phyloP scores from a whole-genome alignment of 169 alveolate species.

The Hepatocystis sp. region DNA sequence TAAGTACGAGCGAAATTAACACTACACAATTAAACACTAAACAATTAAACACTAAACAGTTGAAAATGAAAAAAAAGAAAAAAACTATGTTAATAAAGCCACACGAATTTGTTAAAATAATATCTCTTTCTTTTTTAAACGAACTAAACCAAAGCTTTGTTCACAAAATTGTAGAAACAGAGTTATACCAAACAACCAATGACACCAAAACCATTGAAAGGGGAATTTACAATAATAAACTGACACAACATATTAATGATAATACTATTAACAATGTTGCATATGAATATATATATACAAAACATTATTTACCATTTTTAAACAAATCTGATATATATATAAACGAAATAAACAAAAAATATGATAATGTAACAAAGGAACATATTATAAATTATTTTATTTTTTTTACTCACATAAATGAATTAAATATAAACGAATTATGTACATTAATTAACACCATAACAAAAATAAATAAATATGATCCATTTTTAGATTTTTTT shows the following conservation, averaged over 20 bases:
- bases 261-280: no score
- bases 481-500: constrained; percentile 44
- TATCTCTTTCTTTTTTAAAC: constrained; percentile 42
- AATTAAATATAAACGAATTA: constrained; percentile 39
- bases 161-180: constrained; percentile 31
- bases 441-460: constrained; percentile 21
- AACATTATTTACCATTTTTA: constrained; percentile 23
- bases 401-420: constrained; percentile 33
- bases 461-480: constrained; percentile 31
- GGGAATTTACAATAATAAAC: no score
- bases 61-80: constrained; percentile 16
- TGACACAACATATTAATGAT: no score
- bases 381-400: constrained; percentile 54
- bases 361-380: constrained; percentile 40
- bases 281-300: constrained; percentile 35
- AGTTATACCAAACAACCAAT: background rate
- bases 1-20: no score
- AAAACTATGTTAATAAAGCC: constrained; percentile 22
- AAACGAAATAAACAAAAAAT: constrained; percentile 10
- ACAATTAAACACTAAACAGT: no score
- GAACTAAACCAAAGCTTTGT: constrained; percentile 59
- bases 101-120: constrained; percentile 29
- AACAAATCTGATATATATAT: constrained; percentile 32
- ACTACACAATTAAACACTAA: no score
- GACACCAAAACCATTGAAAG: no score